Evolutionary conservation across 768 basidiomycete species (phyloP).

Genomic region (Rhodotorula paludigena): DNA sequence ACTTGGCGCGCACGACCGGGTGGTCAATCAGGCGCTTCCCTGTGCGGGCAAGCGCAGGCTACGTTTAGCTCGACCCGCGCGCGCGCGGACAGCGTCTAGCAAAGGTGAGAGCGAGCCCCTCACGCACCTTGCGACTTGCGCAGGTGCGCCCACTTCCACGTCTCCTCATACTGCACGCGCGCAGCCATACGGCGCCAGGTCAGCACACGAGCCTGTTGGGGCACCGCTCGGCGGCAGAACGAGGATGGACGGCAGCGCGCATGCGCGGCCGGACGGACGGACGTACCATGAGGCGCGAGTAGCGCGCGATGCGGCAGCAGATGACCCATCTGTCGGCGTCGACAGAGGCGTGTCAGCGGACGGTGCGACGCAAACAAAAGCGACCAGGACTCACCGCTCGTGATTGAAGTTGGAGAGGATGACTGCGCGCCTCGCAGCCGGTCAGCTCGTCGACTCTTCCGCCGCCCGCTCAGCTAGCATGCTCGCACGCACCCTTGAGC

Average conservation of each 20-base stretch:
- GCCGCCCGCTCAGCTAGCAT: neutral
- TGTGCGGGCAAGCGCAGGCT: too few species aligned
- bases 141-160: slow-evolving; percentile 70
- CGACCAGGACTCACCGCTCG: slow-evolving; percentile 64
- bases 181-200: neutral
- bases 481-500: slow-evolving; percentile 53
- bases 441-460: neutral
- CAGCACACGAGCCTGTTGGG: neutral
- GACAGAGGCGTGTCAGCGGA: neutral
- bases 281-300: slow-evolving; percentile 13
- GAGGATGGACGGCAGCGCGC: too few species aligned
- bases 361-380: slow-evolving; percentile 55
- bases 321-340: slow-evolving; percentile 92
- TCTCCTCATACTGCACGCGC: slow-evolving; percentile 15
- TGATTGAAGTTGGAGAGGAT: slow-evolving; percentile 81
- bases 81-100: too few species aligned
- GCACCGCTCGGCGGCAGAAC: too few species aligned
- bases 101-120: slow-evolving; percentile 14
- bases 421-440: neutral
- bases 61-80: too few species aligned
- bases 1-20: slow-evolving; percentile 79
- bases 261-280: too few species aligned
- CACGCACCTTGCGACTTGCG: slow-evolving; percentile 88
- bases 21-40: slow-evolving; percentile 72
- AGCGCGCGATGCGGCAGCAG: slow-evolving; percentile 51